Evolutionary conservation across 169 alveolate species (phyloP), one percentile per base, ranked within the genome.

Genomic region (Plasmodium ovale): DNA sequence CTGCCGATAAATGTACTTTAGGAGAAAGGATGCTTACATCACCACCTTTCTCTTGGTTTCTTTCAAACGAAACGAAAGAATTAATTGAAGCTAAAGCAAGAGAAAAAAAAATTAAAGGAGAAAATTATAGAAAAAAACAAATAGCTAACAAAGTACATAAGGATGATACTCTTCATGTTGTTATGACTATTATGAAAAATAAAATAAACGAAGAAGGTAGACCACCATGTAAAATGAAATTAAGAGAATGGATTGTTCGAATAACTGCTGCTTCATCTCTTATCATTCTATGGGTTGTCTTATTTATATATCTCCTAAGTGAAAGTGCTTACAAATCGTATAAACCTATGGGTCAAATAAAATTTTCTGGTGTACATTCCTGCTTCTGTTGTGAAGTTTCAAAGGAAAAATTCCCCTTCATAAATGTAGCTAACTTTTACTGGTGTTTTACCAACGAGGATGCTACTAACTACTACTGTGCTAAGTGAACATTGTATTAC

Each of bases 231-330:
- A 69, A 72, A 23, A 93, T 89, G 93, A 89, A 93, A 65, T 65
- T 87, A 29, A 64, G 95, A 37, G 95, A 93, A 31, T 90, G 94
- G 93, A 42, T 93, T 27, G 88, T 93, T 12, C 85, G 95, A n/a
- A 62, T 72, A 3, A 67, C 92, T 37, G 29, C 88, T 4, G 53
- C 89, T 0, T 47, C 89, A 14, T 31, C 91, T 70, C 89, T 93
- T 21, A 47, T 85, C 29, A 70, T 60, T 35, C 3, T 87, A 4
- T 84, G 91, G 91, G 23, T 72, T 3, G 69, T 92, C 1, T 53
- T 65, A 7, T 37, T 87, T 47, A 56, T 90, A 14, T 91, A 87
- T 59, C 84, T 93, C 10, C 49, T 82, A 16, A 71, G 77, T 37
- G 93, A 89, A 14, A 87, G 53, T 10, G 85, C 92, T 35, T 93